A percentile compares a stretch with the other conserved stretches of the same genome.
These are phyloP conservation scores for Remersonia thermophila DNA, from an alignment of 2,329 filamentous ascomycete species.

Conservation along the genomic window DNA sequence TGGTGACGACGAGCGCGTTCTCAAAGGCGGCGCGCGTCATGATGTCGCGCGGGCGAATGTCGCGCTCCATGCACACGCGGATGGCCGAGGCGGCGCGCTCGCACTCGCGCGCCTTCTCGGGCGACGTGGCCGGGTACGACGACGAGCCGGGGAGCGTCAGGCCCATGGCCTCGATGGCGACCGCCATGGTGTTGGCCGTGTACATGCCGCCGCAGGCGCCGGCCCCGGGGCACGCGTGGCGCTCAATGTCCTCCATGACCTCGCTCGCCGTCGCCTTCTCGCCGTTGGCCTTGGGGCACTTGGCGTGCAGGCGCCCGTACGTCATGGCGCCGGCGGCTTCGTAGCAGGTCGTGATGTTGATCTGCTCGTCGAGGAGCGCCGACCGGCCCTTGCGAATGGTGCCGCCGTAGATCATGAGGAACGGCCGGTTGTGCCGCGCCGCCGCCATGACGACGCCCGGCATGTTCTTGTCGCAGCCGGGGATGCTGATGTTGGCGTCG, in stretches of 20 bases:
- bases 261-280: constrained; percentile 56
- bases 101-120: constrained; percentile 79
- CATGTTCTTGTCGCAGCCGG: constrained; percentile 98
- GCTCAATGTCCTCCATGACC: constrained; percentile 73
- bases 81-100: constrained; percentile 70
- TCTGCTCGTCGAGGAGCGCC: constrained; percentile 57
- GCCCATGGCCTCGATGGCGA: constrained; percentile 80
- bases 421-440: constrained; percentile 80
- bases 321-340: constrained; percentile 74
- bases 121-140: constrained; percentile 67
- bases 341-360: constrained; percentile 84
- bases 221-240: constrained; percentile 61
- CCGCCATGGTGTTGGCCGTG: constrained; percentile 89
- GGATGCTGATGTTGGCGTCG: constrained; percentile 86
- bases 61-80: constrained; percentile 63
- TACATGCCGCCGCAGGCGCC: constrained; percentile 76
- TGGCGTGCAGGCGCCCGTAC: constrained; percentile 65
- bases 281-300: constrained; percentile 39
- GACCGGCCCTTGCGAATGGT: constrained; percentile 83
- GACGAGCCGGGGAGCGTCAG: constrained; percentile 72
- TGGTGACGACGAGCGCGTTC: constrained; percentile 80
- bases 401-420: constrained; percentile 91
- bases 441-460: constrained; percentile 85
- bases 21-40: constrained; percentile 72
- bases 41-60: constrained; percentile 70